phyloP scores from a whole-genome alignment of 2,329 filamentous ascomycete species.

The Macrophomina tecta region DNA sequence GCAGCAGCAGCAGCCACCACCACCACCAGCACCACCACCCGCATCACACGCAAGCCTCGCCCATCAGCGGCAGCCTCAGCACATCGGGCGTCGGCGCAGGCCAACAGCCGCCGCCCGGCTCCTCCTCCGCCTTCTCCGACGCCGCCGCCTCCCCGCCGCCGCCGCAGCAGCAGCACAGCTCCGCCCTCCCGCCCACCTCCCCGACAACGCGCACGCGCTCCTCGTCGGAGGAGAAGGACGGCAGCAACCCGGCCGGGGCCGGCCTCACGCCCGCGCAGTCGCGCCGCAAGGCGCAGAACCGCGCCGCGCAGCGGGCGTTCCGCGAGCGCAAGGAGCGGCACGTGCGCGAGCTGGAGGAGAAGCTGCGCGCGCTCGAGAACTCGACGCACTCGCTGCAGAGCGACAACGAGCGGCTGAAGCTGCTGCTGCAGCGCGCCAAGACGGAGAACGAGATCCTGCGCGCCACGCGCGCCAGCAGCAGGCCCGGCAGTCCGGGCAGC shows the following conservation, averaged over 20 bases:
- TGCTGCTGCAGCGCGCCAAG: conserved; percentile 79
- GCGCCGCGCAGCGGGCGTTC: conserved; percentile 87
- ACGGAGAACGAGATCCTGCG: conserved; percentile 94
- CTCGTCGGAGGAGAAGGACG: conserved; percentile 36
- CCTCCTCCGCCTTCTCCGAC: conserved; percentile 36
- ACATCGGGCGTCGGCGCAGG: conserved; percentile 49
- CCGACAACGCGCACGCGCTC: conserved; percentile 9
- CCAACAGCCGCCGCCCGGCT: conserved; percentile 33
- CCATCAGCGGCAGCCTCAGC: conserved; percentile 36
- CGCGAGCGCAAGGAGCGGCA: conserved; percentile 94
- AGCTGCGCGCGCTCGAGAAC: conserved; percentile 78
- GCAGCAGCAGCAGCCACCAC: no score
- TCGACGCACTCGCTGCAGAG: conserved; percentile 73
- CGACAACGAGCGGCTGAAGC: conserved; percentile 87
- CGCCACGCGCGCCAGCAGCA: conserved; percentile 57
- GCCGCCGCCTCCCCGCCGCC: conserved; percentile 27
- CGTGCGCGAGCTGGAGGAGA: conserved; percentile 89
- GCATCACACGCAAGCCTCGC: conserved; percentile 21
- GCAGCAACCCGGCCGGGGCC: background rate
- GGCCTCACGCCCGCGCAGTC: conserved; percentile 57
- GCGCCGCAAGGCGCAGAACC: conserved; percentile 71
- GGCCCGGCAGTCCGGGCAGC: background rate
- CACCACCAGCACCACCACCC: background rate
- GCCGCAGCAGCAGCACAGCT: background rate
- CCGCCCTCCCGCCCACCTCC: background rate